Base-by-base conservation (phyloP, 2,329 filamentous ascomycete species). In the Didymella keratinophila region DNA sequence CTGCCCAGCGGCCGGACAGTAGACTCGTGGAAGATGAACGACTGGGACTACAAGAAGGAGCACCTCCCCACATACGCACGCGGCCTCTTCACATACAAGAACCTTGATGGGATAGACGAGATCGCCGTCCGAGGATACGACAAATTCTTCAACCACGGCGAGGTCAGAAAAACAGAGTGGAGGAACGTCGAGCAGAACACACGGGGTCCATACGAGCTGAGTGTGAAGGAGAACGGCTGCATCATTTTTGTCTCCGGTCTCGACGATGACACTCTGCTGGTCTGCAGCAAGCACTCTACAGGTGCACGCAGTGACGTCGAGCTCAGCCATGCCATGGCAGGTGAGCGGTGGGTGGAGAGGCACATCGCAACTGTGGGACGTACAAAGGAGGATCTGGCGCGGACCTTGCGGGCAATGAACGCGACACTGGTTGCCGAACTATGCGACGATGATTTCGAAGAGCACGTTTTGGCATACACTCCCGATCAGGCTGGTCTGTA, bases 271-370 rank as follows among this genome's bases (percentile, higher is more conserved):
- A 92, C 91, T 1, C 82, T 99, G 10, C 82, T 99, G 8, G 93
- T 99, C n/a, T 98, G 94, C 85, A 98, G 94, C 83, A 99, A 99
- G 75, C 95, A 99, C 76, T 98, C 95, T 0, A 98, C 93, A 0
- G 95, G 95, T 7, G 82, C 86, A 23, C 86, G 94, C n/a, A 78
- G 78, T 21, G 92, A 96, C 72, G 79, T 82, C 5, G 84, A 87
- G 28, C 65, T 90, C 56, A 97, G 92, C 78, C 95, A 99, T 80
- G 92, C 95, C 3, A 83, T 85, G 58, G 92, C 88, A 3, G 95
- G 94, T 44, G 93, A 97, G 81, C 79, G 79, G 58, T 94, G 92
- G 84, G 83, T 97, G 0, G 89, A 95, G 74, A 84, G 82, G 64
- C 95, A 99, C 78, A 84, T 99, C 37, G 83, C 84, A 36, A 83